phyloP scores from a whole-genome alignment of 257 asterid genomes.

The Echites panduratus region DNA sequence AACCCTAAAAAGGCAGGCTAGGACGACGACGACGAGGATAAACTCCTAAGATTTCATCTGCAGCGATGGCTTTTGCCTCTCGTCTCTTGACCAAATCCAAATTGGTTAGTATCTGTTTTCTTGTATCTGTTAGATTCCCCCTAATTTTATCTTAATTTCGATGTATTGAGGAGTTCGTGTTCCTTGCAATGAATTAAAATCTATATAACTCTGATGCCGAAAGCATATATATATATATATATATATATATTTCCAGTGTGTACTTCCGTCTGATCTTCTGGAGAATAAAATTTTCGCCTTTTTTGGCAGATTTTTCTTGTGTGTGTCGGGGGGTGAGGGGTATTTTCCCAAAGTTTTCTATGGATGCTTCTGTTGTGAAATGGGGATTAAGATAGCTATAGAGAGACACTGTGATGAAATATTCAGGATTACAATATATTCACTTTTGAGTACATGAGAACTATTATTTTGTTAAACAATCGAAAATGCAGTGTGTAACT shows the following conservation, averaged over 20 bases:
- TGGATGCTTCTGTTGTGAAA: neutral
- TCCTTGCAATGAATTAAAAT: neutral
- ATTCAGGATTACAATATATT: neutral
- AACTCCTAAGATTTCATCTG: neutral
- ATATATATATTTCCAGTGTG: neutral
- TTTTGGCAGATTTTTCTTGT: neutral
- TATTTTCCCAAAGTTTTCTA: neutral
- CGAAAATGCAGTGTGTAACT: neutral
- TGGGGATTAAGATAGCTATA: neutral
- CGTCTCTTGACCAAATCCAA: slow-evolving; percentile 10
- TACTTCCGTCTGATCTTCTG: neutral
- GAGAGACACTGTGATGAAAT: neutral
- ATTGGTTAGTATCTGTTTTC: neutral
- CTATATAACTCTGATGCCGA: neutral
- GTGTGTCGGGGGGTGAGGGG: neutral
- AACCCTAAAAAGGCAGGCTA: neutral
- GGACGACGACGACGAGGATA: neutral
- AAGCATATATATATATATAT: no score
- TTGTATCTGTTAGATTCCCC: neutral
- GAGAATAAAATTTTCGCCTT: neutral
- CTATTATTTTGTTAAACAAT: neutral
- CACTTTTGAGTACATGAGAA: neutral
- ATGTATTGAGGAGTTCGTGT: neutral
- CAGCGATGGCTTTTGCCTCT: slow-evolving; percentile 5
- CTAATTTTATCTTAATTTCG: neutral